These are phyloP conservation scores for Epichloe glyceriae DNA, from an alignment of 2,329 filamentous ascomycete genomes.

Conservation along the genomic window DNA sequence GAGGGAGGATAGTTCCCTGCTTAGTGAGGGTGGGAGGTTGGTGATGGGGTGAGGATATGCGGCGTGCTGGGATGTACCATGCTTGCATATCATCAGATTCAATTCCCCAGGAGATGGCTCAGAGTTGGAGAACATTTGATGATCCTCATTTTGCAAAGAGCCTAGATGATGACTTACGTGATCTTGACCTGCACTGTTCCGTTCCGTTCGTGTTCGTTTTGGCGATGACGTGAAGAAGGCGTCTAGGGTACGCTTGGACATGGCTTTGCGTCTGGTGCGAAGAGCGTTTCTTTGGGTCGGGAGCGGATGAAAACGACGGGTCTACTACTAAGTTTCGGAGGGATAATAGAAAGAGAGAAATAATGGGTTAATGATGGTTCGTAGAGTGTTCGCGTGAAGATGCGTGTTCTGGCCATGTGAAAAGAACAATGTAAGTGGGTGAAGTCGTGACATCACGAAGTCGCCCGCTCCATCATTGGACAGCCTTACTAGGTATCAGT, in stretches of 20 bases:
- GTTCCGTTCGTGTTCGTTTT: slow-evolving; percentile 11
- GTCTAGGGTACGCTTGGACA: slow-evolving; percentile 45
- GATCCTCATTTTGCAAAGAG: fast-evolving
- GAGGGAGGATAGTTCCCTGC: slow-evolving; percentile 26
- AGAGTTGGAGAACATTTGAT: background rate
- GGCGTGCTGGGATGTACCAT: slow-evolving; percentile 21
- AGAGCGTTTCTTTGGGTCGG: background rate
- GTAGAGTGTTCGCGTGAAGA: background rate
- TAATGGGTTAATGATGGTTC: no score
- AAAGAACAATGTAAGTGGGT: background rate
- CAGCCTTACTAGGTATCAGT: background rate
- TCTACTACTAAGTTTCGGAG: no score
- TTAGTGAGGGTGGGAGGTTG: slow-evolving; percentile 26
- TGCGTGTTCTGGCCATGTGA: background rate
- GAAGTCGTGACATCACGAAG: slow-evolving; percentile 4
- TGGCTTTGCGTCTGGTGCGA: slow-evolving; percentile 3
- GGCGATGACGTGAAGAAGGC: slow-evolving; percentile 42
- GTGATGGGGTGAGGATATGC: slow-evolving; percentile 39
- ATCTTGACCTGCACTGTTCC: slow-evolving; percentile 1
- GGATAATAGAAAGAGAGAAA: no score
- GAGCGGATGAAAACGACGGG: no score
- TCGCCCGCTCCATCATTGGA: background rate
- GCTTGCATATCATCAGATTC: background rate
- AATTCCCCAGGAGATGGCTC: background rate
- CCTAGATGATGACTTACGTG: background rate